A percentile compares a stretch with the other conserved stretches of the same genome.
phyloP scores from a whole-genome alignment of 306 rosid species.

The Acmispon strigosus region DNA sequence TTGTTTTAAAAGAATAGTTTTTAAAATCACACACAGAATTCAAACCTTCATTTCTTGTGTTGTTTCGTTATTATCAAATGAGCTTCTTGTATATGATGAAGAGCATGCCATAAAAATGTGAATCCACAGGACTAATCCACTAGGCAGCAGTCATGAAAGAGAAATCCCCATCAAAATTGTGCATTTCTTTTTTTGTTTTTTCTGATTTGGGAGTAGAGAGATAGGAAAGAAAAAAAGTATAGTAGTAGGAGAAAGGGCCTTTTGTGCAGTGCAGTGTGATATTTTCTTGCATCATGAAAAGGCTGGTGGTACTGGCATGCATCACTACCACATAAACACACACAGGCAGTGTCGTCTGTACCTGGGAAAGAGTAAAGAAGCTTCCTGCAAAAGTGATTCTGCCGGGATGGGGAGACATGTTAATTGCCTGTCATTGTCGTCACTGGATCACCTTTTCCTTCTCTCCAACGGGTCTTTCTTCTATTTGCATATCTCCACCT shows the following conservation, averaged over 20 bases:
- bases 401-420: conserved; percentile 18
- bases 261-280: not conserved
- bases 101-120: not conserved
- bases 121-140: conserved; percentile 1
- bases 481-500: too few relatives aligned
- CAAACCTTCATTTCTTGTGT: too few relatives aligned
- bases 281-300: not conserved
- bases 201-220: too few relatives aligned
- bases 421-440: conserved; percentile 38
- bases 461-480: not conserved
- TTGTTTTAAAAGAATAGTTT: too few relatives aligned
- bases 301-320: too few relatives aligned
- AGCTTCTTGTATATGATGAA: too few relatives aligned
- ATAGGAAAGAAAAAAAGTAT: not conserved
- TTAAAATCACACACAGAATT: too few relatives aligned
- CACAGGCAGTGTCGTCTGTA: conserved; percentile 29
- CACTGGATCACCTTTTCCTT: conserved; percentile 12
- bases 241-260: not conserved
- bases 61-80: too few relatives aligned
- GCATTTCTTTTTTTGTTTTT: too few relatives aligned
- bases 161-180: not conserved
- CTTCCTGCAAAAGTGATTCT: conserved; percentile 63
- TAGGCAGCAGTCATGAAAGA: not conserved
- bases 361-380: conserved; percentile 75
- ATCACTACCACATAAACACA: too few relatives aligned